Percentiles rank a stretch among this genome's conserved stretches.
Conservation (phyloP, 768 basidiomycete genomes). For the Collybia sp. region DNA sequence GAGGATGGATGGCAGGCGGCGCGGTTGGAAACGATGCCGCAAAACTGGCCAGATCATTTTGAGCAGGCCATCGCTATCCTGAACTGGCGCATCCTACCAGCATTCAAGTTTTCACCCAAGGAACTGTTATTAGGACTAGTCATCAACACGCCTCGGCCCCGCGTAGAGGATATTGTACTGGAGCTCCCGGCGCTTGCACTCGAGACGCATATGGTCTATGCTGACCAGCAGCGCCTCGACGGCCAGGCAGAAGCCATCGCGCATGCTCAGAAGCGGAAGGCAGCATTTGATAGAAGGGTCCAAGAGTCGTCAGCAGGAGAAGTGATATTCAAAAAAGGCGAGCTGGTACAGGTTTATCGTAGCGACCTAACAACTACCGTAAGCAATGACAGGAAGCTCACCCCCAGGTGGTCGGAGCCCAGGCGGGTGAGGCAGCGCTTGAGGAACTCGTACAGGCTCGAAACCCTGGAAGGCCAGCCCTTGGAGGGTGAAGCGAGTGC, state of each 20-base stretch:
- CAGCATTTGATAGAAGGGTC: constrained; percentile 21
- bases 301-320: constrained; percentile 7
- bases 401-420: constrained; percentile 25
- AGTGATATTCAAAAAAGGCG: constrained; percentile 17
- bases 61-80: background rate
- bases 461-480: background rate
- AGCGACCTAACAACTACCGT: constrained; percentile 21
- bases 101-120: too few species aligned
- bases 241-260: constrained; percentile 17
- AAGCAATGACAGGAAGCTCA: constrained; percentile 19
- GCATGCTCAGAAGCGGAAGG: constrained; percentile 19
- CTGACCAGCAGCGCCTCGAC: constrained; percentile 22
- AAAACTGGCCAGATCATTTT: too few species aligned
- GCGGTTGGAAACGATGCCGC: too few species aligned
- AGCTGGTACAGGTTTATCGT: constrained; percentile 25
- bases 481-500: too few species aligned
- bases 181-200: too few species aligned
- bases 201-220: constrained; percentile 7
- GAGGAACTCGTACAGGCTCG: constrained; percentile 1
- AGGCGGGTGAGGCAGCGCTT: background rate
- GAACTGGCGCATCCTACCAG: constrained; percentile 13
- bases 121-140: too few species aligned
- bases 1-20: too few species aligned
- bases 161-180: too few species aligned
- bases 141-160: too few species aligned